Evolutionary conservation across 768 basidiomycete genomes (phyloP).

Genomic region (Boletus subparvulus): DNA sequence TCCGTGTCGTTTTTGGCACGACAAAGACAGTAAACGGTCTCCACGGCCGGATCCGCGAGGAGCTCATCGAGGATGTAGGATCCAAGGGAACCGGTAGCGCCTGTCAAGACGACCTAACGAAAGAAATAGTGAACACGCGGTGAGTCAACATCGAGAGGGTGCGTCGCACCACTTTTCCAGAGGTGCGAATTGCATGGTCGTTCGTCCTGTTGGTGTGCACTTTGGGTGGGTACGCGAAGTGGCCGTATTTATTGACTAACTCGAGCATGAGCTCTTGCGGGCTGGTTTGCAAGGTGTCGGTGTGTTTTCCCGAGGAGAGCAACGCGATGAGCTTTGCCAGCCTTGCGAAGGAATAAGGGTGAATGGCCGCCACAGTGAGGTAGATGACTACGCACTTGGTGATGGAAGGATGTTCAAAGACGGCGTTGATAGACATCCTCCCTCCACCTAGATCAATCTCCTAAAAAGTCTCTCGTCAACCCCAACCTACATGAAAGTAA

Average conservation of each 20-base stretch:
- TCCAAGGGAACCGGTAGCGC: conserved; percentile 54
- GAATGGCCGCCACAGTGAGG: neutral
- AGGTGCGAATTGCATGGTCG: conserved; percentile 6
- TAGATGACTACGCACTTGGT: conserved; percentile 28
- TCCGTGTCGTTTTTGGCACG: conserved; percentile 47
- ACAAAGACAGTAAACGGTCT: conserved; percentile 49
- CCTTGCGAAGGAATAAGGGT: conserved; percentile 17
- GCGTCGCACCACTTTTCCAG: conserved; percentile 15
- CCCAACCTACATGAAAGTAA: conserved; percentile 15
- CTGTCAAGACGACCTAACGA: conserved; percentile 42
- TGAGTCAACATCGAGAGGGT: neutral
- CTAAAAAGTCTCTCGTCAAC: neutral
- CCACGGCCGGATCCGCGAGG: conserved; percentile 35
- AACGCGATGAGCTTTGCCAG: conserved; percentile 41
- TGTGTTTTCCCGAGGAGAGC: conserved; percentile 32
- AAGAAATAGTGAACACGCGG: neutral
- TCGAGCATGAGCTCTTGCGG: conserved; percentile 43
- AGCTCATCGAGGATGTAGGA: conserved; percentile 52
- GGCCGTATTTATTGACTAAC: conserved; percentile 45
- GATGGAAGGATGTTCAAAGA: conserved; percentile 51
- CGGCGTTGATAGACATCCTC: conserved; percentile 32
- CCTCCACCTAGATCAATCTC: conserved; percentile 22
- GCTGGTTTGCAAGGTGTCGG: conserved; percentile 16
- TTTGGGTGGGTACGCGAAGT: conserved; percentile 6
- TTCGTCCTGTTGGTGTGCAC: conserved; percentile 5